phyloP scores from a whole-genome alignment of 2,329 filamentous ascomycete species.

The Phyllosticta citribraziliensis region DNA sequence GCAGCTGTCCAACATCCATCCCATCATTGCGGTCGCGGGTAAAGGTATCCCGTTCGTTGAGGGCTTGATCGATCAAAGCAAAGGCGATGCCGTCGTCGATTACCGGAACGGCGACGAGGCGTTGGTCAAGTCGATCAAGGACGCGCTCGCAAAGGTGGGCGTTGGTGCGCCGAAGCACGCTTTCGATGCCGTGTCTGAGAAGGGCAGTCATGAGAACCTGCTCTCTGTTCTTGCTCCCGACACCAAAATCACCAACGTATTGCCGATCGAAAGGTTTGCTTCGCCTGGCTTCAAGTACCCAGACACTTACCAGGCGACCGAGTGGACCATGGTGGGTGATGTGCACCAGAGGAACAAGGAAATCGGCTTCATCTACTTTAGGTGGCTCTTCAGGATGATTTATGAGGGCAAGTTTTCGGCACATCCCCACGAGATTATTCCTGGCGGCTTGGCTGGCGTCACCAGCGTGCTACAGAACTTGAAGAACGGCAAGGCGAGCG shows the following conservation, averaged over 20 bases:
- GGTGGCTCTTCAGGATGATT: constrained; percentile 37
- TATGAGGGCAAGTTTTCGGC: constrained; percentile 41
- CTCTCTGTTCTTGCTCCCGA: constrained; percentile 26
- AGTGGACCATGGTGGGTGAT: constrained; percentile 28
- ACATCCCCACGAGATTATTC: constrained; percentile 44
- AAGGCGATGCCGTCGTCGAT: constrained; percentile 38
- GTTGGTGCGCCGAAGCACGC: constrained; percentile 34
- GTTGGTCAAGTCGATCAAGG: constrained; percentile 37
- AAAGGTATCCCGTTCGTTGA: constrained; percentile 28
- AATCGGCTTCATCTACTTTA: constrained; percentile 37
- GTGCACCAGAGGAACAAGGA: constrained; percentile 25
- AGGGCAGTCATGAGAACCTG: constrained; percentile 36
- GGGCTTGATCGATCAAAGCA: constrained; percentile 26
- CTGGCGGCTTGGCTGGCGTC: constrained; percentile 46
- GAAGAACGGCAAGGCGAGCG: constrained; percentile 51
- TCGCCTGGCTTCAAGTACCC: constrained; percentile 31
- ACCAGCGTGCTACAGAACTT: constrained; percentile 45
- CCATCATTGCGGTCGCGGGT: constrained; percentile 34
- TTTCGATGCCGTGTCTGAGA: constrained; percentile 49
- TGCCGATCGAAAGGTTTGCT: constrained; percentile 21
- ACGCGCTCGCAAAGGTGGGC: constrained; percentile 31
- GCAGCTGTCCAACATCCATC: constrained; percentile 28
- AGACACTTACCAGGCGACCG: constrained; percentile 25
- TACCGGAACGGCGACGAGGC: constrained; percentile 47
- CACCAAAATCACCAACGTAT: constrained; percentile 30